Conservation (phyloP, 139 green algal species). For the Pycnococcus provasolii region DNA sequence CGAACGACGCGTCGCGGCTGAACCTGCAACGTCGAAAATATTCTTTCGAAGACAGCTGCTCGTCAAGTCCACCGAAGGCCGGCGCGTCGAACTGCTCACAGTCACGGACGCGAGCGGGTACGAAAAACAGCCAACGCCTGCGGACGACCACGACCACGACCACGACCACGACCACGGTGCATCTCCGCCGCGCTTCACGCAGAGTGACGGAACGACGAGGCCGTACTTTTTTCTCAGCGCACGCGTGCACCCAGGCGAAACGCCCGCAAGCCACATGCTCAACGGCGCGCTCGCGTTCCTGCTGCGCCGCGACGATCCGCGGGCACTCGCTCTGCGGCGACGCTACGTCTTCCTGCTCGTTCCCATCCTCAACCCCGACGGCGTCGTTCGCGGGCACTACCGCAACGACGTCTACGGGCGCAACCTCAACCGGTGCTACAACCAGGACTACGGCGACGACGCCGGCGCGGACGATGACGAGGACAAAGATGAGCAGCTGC, state of each 20-base stretch:
- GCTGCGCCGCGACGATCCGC: conserved; percentile 36
- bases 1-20: neutral
- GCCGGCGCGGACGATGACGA: too few species aligned
- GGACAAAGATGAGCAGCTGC: too few species aligned
- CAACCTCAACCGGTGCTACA: conserved; percentile 54
- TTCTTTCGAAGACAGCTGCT: conserved; percentile 28
- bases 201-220: neutral
- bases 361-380: conserved; percentile 51
- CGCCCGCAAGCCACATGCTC: conserved; percentile 46
- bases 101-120: neutral
- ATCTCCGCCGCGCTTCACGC: neutral
- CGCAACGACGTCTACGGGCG: conserved; percentile 42
- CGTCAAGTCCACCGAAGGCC: conserved; percentile 23
- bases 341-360: conserved; percentile 55
- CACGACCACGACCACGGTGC: neutral
- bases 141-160: conserved; percentile 18
- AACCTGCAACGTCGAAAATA: neutral
- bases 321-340: conserved; percentile 34
- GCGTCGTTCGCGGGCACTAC: conserved; percentile 46
- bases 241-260: conserved; percentile 59
- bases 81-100: conserved; percentile 26
- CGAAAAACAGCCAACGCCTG: neutral
- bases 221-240: conserved; percentile 40
- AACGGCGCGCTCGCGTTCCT: conserved; percentile 51
- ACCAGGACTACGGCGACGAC: conserved; percentile 14